Base-by-base conservation (phyloP, 2,329 filamentous ascomycete genomes). In the Rugonectria rugulosa region DNA sequence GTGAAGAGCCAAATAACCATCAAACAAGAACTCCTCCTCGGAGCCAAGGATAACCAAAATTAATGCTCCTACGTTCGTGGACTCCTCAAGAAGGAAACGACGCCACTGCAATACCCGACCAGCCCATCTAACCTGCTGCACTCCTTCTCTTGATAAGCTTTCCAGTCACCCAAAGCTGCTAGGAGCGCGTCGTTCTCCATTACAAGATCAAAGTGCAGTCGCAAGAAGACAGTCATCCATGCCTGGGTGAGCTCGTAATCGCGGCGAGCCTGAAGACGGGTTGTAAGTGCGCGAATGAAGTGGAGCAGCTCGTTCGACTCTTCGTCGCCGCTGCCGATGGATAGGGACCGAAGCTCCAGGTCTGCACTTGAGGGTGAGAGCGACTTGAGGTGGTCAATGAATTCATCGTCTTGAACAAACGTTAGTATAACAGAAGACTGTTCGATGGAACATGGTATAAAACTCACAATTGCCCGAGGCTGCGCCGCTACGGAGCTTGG, bases 191-290 rank as follows among this genome's bases (percentile, higher is more conserved):
- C 75, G 72, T 68, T 83, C 69, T 76, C 80, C 75, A 77, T 77
- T 36, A 84, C 74, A 31, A 81, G 60, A 61, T 86, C 83, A 60
- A 83, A 84, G 73, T 98, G 94, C 34, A 97, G 77, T 42, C 88
- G 85, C 56, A 99, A 72, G 68, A 98, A 96, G 1, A 98, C 94
- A 2, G 89, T 88, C 92, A 99, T 98, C 94, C 95, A 99, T 0
- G 92, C 92, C 74, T 98, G 93, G 14, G 92, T 90, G 32, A 99
- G 81, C 75, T 99, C 95, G 73, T 96, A 99, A 73, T 98, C 95
- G 42, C 84, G 85, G 61, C 88, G 86, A 45, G 85, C 79, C 37
- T 79, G 75, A 47, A 98, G 77, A 11, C 89, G 82, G 49, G 78
- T 81, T 0, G 91, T 96, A 52, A 99, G 75, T 2, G 92, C 92